Conservation (phyloP, 2,329 filamentous ascomycete species). For the Trichoderma sp. region DNA sequence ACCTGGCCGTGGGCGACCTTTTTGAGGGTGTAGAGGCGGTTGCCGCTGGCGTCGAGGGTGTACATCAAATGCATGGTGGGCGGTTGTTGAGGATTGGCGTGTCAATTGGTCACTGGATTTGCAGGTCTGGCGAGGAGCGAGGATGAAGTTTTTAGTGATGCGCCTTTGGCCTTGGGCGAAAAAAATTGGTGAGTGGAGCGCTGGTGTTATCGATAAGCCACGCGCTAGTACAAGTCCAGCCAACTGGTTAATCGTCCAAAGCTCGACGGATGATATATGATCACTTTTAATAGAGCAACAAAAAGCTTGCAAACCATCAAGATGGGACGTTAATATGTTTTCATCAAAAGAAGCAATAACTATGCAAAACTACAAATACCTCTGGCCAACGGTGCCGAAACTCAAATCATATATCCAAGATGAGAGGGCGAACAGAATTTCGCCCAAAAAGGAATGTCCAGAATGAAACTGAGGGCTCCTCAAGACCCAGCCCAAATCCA, state of each 20-base stretch:
- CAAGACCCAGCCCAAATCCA: neutral
- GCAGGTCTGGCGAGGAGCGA: conserved; percentile 11
- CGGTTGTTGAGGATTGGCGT: conserved; percentile 1
- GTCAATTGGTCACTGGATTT: conserved; percentile 4
- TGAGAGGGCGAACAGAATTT: neutral
- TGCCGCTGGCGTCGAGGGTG: conserved; percentile 78
- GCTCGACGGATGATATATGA: neutral
- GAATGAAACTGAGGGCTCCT: conserved; percentile 11
- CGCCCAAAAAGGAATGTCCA: conserved; percentile 15
- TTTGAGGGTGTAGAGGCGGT: conserved; percentile 92
- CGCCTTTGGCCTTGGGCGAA: conserved; percentile 20
- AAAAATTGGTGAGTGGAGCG: conserved; percentile 22
- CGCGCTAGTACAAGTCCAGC: neutral
- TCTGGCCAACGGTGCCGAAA: neutral
- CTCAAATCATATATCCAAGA: neutral
- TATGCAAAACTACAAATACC: conserved; percentile 2
- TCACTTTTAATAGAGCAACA: neutral
- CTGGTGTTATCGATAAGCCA: conserved; percentile 14
- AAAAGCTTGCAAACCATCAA: neutral
- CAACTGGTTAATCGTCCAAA: neutral
- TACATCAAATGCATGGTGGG: conserved; percentile 69
- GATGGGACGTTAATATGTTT: neutral
- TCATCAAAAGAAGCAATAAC: neutral
- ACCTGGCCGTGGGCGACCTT: conserved; percentile 82
- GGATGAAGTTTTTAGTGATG: conserved; percentile 25